These are phyloP conservation scores for Lactarius sp. DNA, from an alignment of 768 basidiomycete genomes.

Conservation along the genomic window DNA sequence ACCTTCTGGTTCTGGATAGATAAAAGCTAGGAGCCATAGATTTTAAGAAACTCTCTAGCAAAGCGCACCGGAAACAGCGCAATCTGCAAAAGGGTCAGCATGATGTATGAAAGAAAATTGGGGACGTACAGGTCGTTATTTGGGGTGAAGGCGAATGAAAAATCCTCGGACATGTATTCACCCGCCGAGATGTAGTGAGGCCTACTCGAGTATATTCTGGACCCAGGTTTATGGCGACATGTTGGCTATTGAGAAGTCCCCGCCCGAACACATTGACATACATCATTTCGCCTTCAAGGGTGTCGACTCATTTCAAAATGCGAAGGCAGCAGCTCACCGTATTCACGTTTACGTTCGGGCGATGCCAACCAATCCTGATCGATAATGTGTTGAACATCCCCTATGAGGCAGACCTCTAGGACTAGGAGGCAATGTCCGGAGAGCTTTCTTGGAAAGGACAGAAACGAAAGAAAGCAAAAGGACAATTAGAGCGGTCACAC, in stretches of 20 bases:
- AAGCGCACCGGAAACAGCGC: slow-evolving; percentile 29
- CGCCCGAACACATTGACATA: no score
- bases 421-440: background rate
- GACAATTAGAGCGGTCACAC: background rate
- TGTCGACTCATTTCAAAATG: no score
- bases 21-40: slow-evolving; percentile 28
- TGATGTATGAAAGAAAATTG: no score
- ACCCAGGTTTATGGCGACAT: no score
- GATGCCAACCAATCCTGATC: background rate
- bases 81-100: slow-evolving; percentile 18
- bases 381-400: background rate
- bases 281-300: no score
- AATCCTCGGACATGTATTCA: no score
- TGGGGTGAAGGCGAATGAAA: no score
- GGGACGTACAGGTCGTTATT: no score
- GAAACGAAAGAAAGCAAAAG: background rate
- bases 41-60: slow-evolving; percentile 28
- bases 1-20: slow-evolving; percentile 33
- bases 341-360: background rate
- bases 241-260: no score
- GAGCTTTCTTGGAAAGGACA: background rate
- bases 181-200: no score
- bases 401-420: slow-evolving; percentile 2
- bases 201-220: no score
- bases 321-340: background rate